Evolutionary conservation across 306 rosid genomes (phyloP).

Genomic region (cucumber (Cucumis sativus)): DNA sequence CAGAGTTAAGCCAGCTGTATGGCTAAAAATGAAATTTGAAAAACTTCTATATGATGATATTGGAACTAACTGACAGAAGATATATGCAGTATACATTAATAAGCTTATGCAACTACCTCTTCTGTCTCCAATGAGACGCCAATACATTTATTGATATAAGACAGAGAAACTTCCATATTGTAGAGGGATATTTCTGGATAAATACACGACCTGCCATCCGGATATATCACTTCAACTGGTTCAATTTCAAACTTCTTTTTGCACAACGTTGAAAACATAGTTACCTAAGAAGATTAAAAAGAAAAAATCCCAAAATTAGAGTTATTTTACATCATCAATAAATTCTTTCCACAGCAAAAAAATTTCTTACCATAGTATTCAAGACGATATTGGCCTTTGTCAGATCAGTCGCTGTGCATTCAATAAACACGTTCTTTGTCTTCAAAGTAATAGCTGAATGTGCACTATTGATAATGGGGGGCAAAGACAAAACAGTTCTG

Average conservation of each 20-base stretch:
- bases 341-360: conserved; percentile 4
- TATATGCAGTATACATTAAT: not conserved
- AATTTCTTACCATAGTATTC: conserved; percentile 59
- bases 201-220: conserved; percentile 57
- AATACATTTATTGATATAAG: conserved; percentile 50
- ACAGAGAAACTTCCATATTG: conserved; percentile 72
- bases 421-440: conserved; percentile 76
- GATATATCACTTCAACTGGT: conserved; percentile 72
- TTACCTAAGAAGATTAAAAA: conserved; percentile 37
- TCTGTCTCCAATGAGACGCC: conserved; percentile 71
- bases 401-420: conserved; percentile 95
- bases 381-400: conserved; percentile 92
- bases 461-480: conserved; percentile 90
- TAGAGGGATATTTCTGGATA: conserved; percentile 81
- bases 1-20: not conserved
- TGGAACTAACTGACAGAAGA: not conserved
- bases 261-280: conserved; percentile 63
- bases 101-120: conserved; percentile 20
- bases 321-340: conserved; percentile 7
- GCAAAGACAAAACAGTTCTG: conserved; percentile 87
- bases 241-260: conserved; percentile 65
- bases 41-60: not conserved
- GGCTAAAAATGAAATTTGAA: not conserved
- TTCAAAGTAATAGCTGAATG: conserved; percentile 82
- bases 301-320: conserved; percentile 10